Conservation (phyloP, 2,329 filamentous ascomycete genomes). For the Aureobasidium sp. region DNA sequence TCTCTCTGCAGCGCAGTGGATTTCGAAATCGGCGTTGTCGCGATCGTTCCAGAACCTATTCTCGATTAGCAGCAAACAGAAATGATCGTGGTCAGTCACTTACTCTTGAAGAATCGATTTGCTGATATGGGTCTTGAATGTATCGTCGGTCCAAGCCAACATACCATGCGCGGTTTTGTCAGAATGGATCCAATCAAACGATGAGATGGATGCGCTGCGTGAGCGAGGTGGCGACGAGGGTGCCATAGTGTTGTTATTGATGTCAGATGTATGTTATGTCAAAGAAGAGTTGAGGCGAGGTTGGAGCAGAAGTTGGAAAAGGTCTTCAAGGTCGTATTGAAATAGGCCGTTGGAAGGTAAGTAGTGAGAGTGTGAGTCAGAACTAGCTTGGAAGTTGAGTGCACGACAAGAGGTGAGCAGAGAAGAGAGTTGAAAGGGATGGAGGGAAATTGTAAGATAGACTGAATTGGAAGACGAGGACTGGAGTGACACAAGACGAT, state of each 20-base stretch:
- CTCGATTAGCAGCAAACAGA: not conserved
- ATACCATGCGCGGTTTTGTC: not conserved
- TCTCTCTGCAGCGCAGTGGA: not conserved
- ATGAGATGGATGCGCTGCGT: not conserved
- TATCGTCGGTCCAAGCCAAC: not conserved
- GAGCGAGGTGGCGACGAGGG: not conserved
- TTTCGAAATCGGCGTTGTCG: not conserved
- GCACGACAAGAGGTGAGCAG: not conserved
- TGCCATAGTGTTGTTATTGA: not conserved
- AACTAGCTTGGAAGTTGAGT: too few species aligned
- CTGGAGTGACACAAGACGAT: not conserved
- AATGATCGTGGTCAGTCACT: too few species aligned
- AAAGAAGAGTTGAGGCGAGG: not conserved
- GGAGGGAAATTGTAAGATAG: not conserved
- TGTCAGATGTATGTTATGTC: not conserved
- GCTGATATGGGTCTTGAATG: not conserved
- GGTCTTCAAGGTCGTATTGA: not conserved
- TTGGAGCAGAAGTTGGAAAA: not conserved
- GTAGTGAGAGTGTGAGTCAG: not conserved
- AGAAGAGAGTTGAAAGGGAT: not conserved
- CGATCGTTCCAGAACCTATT: not conserved
- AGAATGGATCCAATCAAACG: not conserved
- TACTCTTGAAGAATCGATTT: not conserved
- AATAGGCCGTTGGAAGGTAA: not conserved
- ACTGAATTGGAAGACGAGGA: not conserved